Base-by-base conservation (phyloP, 768 basidiomycete species). In the Mycena haematopus region DNA sequence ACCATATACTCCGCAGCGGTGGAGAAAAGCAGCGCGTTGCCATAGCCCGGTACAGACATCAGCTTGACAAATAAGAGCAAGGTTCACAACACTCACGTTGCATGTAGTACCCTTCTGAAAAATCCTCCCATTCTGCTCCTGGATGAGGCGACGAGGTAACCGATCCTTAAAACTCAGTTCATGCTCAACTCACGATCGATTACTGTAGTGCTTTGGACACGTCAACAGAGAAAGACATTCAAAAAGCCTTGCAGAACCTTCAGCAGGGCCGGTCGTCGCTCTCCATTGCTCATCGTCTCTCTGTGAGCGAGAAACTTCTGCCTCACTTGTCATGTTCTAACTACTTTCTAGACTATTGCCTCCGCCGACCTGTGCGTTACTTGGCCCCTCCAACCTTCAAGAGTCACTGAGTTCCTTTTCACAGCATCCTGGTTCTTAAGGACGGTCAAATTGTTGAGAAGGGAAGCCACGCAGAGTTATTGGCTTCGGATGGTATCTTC, bases 21-120 rank as follows among this genome's bases (percentile, higher is more conserved):
- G 95, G 95, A 11, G 93, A 96, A 79, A 93, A 93, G 76, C 93
- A 95, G 73, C 82, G 93, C 21, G 91, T 95, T 1, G 90, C 93
- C 6, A 92, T 96, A 71, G 93, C 94, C 0, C 57, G 65, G 65
- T 66, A 59, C 8, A 60, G 3, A 24, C 29, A 19, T 57, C 38
- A 49, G 17, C 9, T 19, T 36, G 22, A 22, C 31, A 22, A 27
- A 11, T 33, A 33, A 6, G 29, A 31, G 6, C 29, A 31, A 31
- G 10, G 19, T 9, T 22, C 38, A 49, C 14, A 33, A 35, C 9
- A 22, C 45, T 60, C 14, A 59, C 40, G 27, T n/a, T 4, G 8
- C 21, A 24, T 58, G 22, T 11, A 78, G 94, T 57, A 95, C 93
- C 8, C 80, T 96, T 46, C 74, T 96, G 53, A 95, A 95, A 80